Percentiles rank a stretch among this genome's conserved stretches.
Evolutionary conservation across 2,329 filamentous ascomycete species (phyloP).

Genomic region (Cryphonectria radicalis): DNA sequence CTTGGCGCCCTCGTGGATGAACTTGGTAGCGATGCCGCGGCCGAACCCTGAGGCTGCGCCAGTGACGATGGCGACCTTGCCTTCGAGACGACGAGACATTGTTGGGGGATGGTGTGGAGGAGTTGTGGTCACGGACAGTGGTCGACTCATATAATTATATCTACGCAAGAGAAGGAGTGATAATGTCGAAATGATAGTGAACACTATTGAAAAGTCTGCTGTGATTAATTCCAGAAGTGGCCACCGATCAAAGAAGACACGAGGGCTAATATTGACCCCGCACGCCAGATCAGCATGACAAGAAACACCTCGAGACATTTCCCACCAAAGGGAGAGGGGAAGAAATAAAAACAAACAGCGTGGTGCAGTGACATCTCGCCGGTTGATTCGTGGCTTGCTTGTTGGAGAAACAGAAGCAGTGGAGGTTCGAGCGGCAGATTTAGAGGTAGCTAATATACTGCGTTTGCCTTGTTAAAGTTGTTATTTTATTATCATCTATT

Average conservation of each 20-base stretch:
- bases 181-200: not conserved
- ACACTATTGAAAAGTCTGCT: not conserved
- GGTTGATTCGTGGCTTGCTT: not conserved
- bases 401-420: too few relatives aligned
- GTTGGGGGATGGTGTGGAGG: not conserved
- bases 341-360: not conserved
- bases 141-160: not conserved
- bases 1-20: slow-evolving; percentile 32
- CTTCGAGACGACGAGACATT: slow-evolving; percentile 45
- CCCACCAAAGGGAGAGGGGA: too few relatives aligned
- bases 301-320: not conserved
- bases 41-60: slow-evolving; percentile 61
- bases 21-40: slow-evolving; percentile 54
- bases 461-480: too few relatives aligned
- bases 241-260: not conserved
- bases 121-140: not conserved
- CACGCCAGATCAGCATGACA: slow-evolving; percentile 20
- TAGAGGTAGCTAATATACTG: not conserved
- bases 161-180: not conserved
- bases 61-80: slow-evolving; percentile 62
- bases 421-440: too few relatives aligned
- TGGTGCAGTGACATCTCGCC: not conserved
- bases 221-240: not conserved
- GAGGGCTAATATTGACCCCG: slow-evolving; percentile 1
- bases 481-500: too few relatives aligned